Evolutionary conservation across 257 asterid species (phyloP).

Genomic region (Capsicum rhomboideum): DNA sequence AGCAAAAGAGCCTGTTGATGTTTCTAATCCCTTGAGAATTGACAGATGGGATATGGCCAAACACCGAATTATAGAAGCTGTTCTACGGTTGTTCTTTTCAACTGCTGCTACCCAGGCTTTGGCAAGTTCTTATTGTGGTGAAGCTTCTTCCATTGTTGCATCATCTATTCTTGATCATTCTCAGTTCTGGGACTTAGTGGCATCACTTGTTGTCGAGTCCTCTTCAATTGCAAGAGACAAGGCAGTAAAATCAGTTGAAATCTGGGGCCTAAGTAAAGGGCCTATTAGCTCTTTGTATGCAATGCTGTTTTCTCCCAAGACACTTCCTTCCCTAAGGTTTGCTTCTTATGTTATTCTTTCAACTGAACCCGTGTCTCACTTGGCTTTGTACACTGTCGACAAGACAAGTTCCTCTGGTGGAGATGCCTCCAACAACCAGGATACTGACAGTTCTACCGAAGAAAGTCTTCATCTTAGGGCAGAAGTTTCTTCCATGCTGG

Average conservation of each 20-base stretch:
- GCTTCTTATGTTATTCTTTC: constrained; percentile 86
- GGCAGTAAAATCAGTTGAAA: constrained; percentile 78
- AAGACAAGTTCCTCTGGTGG: constrained; percentile 20
- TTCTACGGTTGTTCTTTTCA: constrained; percentile 84
- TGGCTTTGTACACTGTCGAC: constrained; percentile 38
- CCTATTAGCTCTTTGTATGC: constrained; percentile 75
- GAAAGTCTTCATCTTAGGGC: constrained; percentile 56
- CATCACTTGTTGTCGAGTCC: constrained; percentile 60
- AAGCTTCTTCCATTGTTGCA: constrained; percentile 63
- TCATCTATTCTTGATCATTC: constrained; percentile 57
- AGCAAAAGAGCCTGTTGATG: constrained; percentile 30
- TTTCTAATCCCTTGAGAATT: constrained; percentile 31
- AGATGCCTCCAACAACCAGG: constrained; percentile 38
- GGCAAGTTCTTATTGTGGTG: constrained; percentile 35
- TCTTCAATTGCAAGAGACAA: constrained; percentile 82
- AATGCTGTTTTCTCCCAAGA: constrained; percentile 63
- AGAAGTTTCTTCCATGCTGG: constrained; percentile 68
- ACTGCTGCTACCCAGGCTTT: constrained; percentile 77
- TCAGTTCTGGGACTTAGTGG: constrained; percentile 84
- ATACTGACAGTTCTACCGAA: constrained; percentile 32
- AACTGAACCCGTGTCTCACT: constrained; percentile 48
- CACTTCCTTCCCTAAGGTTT: constrained; percentile 70
- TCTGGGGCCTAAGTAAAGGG: constrained; percentile 96
- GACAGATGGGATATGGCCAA: constrained; percentile 70
- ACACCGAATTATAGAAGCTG: constrained; percentile 72